Conservation (phyloP, 306 rosid genomes). For the apple (Malus domestica) region DNA sequence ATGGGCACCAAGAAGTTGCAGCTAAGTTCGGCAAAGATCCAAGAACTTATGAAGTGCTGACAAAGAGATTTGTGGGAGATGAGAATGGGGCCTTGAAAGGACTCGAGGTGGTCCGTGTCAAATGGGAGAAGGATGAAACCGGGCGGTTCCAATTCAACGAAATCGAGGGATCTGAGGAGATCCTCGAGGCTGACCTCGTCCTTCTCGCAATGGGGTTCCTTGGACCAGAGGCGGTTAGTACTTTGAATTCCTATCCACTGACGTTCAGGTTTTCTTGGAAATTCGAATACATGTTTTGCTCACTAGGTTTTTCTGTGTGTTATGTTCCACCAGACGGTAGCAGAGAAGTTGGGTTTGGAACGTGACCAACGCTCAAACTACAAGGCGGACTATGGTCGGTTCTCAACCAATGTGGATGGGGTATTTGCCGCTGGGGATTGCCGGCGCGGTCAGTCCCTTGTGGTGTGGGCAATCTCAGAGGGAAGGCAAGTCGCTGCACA, state of each 20-base stretch:
- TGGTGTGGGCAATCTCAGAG: slow-evolving; percentile 95
- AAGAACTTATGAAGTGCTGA: slow-evolving; percentile 81
- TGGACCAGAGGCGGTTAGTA: slow-evolving; percentile 90
- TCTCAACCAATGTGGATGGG: slow-evolving; percentile 70
- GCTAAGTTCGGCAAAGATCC: slow-evolving; percentile 92
- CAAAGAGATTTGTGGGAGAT: slow-evolving; percentile 89
- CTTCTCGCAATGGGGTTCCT: slow-evolving; percentile 98
- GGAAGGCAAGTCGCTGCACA: slow-evolving; percentile 82
- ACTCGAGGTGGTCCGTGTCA: slow-evolving; percentile 66
- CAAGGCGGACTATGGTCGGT: slow-evolving; percentile 84
- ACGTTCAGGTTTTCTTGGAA: not conserved
- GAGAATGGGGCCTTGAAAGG: slow-evolving; percentile 76
- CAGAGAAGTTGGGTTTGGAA: slow-evolving; percentile 75
- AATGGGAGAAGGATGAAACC: slow-evolving; percentile 84
- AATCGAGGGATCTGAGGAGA: slow-evolving; percentile 86
- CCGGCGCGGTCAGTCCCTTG: slow-evolving; percentile 87
- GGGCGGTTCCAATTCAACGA: slow-evolving; percentile 84
- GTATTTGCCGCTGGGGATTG: slow-evolving; percentile 92
- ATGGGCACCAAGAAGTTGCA: slow-evolving; percentile 95
- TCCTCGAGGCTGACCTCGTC: slow-evolving; percentile 76
- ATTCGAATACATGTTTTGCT: not conserved
- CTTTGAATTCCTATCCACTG: not conserved
- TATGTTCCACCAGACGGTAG: slow-evolving; percentile 54
- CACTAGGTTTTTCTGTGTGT: not conserved
- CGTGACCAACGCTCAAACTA: slow-evolving; percentile 71